Evolutionary conservation across 1,284 basidiomycete genomes (phyloP), one percentile per base, ranked within the genome.

Genomic region (Puccinia hordei): DNA sequence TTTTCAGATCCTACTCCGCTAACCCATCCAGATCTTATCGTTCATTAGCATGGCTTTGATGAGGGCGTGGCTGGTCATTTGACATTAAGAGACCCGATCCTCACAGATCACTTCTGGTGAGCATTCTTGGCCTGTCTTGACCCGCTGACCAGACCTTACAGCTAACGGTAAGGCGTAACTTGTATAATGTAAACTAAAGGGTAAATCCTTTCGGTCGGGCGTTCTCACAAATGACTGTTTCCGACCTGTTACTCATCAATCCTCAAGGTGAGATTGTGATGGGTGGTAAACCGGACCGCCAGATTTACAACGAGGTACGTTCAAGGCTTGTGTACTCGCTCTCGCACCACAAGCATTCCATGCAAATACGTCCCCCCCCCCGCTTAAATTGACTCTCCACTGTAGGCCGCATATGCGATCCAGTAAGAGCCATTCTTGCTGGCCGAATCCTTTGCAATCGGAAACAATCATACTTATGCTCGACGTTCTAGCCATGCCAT

Each of bases 41-140:
- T 35, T 38, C 33, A n/a, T 24, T 15, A 80, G 68, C 33, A 46
- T 49, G 38, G 82, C 78, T 24, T 82, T 82, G 63, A 73, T 59
- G 66, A 71, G 63, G 66, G 65, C 41, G 86, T 88, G n/a, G 88
- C 89, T 6, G 89, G 89, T 0, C 90, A 91, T 84, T 89, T 91
- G 82, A 91, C 90, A 27, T 88, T 90, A 68, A 87, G 90, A 84
- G 89, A 90, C 82, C 87, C 88, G 8, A 87, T 89, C 82, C 86
- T 87, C 66, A 85, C 86, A 27, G 86, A 89, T 83, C 88, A 87
- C 82, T 89, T 90, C 86, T 90, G 89, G 89, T 87, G 65, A 73
- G 78, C 15, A 19, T 63, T 53, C 13, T 15, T 66, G n/a, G 17
- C 33, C 33, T 88, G 87, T 82, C 24, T 68, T 33, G 30, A 24